Conservation (phyloP, 495 filamentous ascomycete genomes). For the Penicillium tannophilum region DNA sequence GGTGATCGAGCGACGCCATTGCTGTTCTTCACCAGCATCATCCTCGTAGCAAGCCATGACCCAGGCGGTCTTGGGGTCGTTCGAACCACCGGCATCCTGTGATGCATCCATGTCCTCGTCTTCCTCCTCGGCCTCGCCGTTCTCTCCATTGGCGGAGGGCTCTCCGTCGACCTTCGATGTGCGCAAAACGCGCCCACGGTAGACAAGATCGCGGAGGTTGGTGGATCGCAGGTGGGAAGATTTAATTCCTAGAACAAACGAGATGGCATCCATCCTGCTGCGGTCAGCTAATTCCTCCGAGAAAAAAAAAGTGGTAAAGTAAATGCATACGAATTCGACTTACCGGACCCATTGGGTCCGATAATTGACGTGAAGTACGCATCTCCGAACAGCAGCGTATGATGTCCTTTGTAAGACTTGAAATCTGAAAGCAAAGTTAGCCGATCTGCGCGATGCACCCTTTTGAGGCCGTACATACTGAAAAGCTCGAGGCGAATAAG, state of each 20-base stretch:
- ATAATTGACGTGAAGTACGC: slow-evolving; percentile 99
- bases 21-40: slow-evolving; percentile 91
- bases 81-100: slow-evolving; percentile 55
- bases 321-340: slow-evolving; percentile 93
- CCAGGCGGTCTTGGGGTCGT: slow-evolving; percentile 92
- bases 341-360: slow-evolving; percentile 98
- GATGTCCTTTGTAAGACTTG: slow-evolving; percentile 98
- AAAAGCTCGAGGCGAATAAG: slow-evolving; percentile 92
- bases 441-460: slow-evolving; percentile 5
- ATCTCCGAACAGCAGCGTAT: slow-evolving; percentile 92
- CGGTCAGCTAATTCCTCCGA: slow-evolving; percentile 22
- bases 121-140: slow-evolving; percentile 49
- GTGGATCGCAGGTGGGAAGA: slow-evolving; percentile 93
- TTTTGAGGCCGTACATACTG: slow-evolving; percentile 58
- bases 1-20: slow-evolving; percentile 95
- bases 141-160: slow-evolving; percentile 56
- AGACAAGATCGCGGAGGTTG: slow-evolving; percentile 93
- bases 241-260: slow-evolving; percentile 97
- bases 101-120: slow-evolving; percentile 40
- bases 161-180: slow-evolving; percentile 89
- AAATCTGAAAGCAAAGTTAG: slow-evolving; percentile 68
- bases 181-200: slow-evolving; percentile 90
- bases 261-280: slow-evolving; percentile 96
- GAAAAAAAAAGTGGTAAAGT: not conserved
- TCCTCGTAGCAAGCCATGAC: slow-evolving; percentile 99